Evolutionary conservation across 345 rosid species (phyloP).

Genomic region (Eucalyptus curtisii): DNA sequence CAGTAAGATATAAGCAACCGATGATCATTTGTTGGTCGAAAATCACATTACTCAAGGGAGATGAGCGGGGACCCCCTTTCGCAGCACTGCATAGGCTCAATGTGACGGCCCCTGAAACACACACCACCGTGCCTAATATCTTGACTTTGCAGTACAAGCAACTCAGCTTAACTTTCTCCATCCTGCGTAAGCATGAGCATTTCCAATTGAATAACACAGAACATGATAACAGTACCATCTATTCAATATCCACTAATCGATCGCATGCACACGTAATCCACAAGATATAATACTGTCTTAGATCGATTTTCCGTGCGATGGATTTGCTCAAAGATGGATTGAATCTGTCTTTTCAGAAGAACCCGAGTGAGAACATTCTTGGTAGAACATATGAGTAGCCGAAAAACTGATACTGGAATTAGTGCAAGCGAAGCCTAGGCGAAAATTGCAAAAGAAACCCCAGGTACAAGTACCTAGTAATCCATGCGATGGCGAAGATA

Average conservation of each 20-base stretch:
- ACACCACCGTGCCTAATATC: slow-evolving; percentile 64
- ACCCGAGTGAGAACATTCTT: background rate
- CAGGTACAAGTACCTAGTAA: slow-evolving; percentile 2
- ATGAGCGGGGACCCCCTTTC: background rate
- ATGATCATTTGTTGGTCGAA: slow-evolving; percentile 50
- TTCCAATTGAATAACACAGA: background rate
- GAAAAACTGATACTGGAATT: background rate
- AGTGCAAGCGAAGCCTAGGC: background rate
- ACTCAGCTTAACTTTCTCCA: slow-evolving; percentile 62
- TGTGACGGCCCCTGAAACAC: slow-evolving; percentile 64
- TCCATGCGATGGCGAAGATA: slow-evolving; percentile 35
- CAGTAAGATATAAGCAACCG: slow-evolving; percentile 69
- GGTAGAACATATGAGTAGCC: background rate
- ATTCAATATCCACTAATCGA: background rate
- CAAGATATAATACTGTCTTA: background rate
- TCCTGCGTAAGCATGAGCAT: slow-evolving; percentile 13
- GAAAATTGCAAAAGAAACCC: background rate
- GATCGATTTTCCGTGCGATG: background rate
- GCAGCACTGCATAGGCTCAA: slow-evolving; percentile 58
- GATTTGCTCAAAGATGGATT: background rate
- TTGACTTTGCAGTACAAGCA: slow-evolving; percentile 72
- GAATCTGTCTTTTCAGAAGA: background rate
- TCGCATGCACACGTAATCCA: background rate
- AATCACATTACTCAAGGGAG: background rate
- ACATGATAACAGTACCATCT: background rate